Base-by-base conservation (phyloP, 1,284 basidiomycete genomes). In the Thecaphora frezii region DNA sequence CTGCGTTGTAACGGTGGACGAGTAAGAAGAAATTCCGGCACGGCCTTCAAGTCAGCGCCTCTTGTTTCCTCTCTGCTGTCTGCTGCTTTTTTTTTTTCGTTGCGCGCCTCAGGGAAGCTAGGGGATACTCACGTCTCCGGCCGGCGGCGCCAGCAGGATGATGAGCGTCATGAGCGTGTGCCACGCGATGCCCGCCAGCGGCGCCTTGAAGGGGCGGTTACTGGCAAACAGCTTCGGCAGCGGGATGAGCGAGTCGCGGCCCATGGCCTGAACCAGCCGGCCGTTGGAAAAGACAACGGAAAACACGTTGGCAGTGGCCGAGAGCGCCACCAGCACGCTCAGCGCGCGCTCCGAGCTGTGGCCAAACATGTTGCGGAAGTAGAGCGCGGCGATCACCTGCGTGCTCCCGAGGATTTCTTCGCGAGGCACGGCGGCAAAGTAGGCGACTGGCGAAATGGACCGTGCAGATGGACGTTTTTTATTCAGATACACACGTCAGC, bases 341-440 rank as follows among this genome's bases (percentile, higher is more conserved):
- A 86, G 68, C 0, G 83, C 85, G 46, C 79, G 81, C 62, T 83
- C 77, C 0, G 84, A 84, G 0, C 74, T 54, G 0, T 64, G 43
- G 14, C 85, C 85, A 52, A 86, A 86, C 36, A 86, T 84, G 36
- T 84, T 82, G 43, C 73, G 64, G 64, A 86, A 86, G 69, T 85
- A 86, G 37, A 83, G 56, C 0, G 84, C 80, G 1, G 85, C 86
- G 14, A 86, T 83, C 0, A 82, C 84, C 12, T 83, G 82, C 0
- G 81, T 81, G 0, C 82, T 81, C 7, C 78, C 68, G 26, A 81
- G 50, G n/a, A 86, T 84, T 44, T 84, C 79, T 1, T 79, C 71
- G 68, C 82, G 81, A 0, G 84, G 83, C 25, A 84, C 79, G 1
- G 81, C 82, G 5, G 77, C 78, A 60, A 80, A 70, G 53, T 70